These are phyloP conservation scores for Psilocybe azurescens DNA, from an alignment of 768 basidiomycete species.

Conservation along the genomic window DNA sequence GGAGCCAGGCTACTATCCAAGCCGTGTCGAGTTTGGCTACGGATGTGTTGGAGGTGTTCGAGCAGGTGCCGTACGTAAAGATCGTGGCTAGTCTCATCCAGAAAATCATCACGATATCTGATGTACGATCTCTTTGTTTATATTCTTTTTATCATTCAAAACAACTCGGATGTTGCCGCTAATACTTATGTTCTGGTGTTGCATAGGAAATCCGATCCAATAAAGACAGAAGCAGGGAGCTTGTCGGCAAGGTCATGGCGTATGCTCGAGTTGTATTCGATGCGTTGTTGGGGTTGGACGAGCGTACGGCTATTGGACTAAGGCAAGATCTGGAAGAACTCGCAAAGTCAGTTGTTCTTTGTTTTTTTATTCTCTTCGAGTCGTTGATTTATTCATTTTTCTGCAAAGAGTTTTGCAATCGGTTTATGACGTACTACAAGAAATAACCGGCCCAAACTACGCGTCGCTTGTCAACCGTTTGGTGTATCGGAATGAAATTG, in stretches of 20 bases:
- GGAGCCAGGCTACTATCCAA: not conserved
- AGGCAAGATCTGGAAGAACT: slow-evolving; percentile 27
- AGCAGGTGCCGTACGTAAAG: slow-evolving; percentile 32
- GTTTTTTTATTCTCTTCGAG: not conserved
- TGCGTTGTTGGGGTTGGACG: slow-evolving; percentile 21
- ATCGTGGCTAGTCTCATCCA: slow-evolving; percentile 26
- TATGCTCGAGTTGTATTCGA: slow-evolving; percentile 32
- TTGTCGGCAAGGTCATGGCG: slow-evolving; percentile 27
- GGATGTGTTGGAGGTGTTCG: slow-evolving; percentile 25
- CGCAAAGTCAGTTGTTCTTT: slow-evolving; percentile 17
- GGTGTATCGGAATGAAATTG: slow-evolving; percentile 26
- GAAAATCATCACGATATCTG: slow-evolving; percentile 31
- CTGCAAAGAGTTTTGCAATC: slow-evolving; percentile 25
- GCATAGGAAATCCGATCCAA: slow-evolving; percentile 29
- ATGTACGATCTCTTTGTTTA: slow-evolving; percentile 19
- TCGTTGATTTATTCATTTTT: not conserved
- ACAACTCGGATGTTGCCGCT: too few relatives aligned
- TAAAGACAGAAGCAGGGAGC: slow-evolving; percentile 26
- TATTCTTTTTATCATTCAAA: not conserved
- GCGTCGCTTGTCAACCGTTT: slow-evolving; percentile 22
- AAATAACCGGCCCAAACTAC: slow-evolving; percentile 14
- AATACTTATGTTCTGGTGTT: not conserved
- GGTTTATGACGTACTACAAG: slow-evolving; percentile 23
- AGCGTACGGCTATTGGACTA: slow-evolving; percentile 14
- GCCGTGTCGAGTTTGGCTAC: slow-evolving; percentile 6